Evolutionary conservation across 371 early-diverging fungal genomes (phyloP).

Genomic region (Mucor lusitanicus): DNA sequence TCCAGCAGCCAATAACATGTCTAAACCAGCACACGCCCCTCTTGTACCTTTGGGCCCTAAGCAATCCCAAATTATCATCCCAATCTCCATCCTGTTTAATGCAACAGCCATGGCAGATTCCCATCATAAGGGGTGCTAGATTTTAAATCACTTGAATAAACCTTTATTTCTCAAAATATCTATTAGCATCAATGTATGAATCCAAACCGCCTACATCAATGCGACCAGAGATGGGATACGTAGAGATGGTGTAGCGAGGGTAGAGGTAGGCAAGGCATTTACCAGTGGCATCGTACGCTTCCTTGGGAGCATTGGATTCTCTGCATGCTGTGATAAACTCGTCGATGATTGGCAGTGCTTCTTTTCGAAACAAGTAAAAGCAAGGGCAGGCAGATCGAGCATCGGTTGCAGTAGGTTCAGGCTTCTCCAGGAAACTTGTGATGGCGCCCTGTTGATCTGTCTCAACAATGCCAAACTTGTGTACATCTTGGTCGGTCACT

Average conservation of each 20-base stretch:
- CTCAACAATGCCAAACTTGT: slow-evolving; percentile 63
- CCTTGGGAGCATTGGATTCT: slow-evolving; percentile 31
- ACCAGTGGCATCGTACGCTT: slow-evolving; percentile 65
- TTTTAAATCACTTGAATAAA: background rate
- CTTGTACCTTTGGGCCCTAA: slow-evolving; percentile 5
- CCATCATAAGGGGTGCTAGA: slow-evolving; percentile 11
- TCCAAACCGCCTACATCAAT: slow-evolving; percentile 65
- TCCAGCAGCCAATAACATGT: background rate
- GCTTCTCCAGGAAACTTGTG: slow-evolving; percentile 61
- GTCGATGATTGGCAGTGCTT: slow-evolving; percentile 33
- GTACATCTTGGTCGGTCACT: slow-evolving; percentile 44
- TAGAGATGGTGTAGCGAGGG: slow-evolving; percentile 40
- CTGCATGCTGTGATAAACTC: slow-evolving; percentile 47
- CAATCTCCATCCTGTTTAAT: slow-evolving; percentile 8
- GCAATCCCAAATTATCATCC: slow-evolving; percentile 2
- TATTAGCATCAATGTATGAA: slow-evolving; percentile 55
- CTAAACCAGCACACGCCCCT: background rate
- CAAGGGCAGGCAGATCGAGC: slow-evolving; percentile 65
- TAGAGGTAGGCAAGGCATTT: slow-evolving; percentile 56
- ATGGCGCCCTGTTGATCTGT: slow-evolving; percentile 33
- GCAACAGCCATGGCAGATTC: background rate
- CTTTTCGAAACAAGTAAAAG: slow-evolving; percentile 52
- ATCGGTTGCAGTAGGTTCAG: slow-evolving; percentile 42
- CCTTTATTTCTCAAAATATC: slow-evolving; percentile 35
- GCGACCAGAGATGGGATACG: slow-evolving; percentile 54